These are phyloP conservation scores for Phaeolepiota aurea DNA, from an alignment of 768 basidiomycete genomes.

Conservation along the genomic window DNA sequence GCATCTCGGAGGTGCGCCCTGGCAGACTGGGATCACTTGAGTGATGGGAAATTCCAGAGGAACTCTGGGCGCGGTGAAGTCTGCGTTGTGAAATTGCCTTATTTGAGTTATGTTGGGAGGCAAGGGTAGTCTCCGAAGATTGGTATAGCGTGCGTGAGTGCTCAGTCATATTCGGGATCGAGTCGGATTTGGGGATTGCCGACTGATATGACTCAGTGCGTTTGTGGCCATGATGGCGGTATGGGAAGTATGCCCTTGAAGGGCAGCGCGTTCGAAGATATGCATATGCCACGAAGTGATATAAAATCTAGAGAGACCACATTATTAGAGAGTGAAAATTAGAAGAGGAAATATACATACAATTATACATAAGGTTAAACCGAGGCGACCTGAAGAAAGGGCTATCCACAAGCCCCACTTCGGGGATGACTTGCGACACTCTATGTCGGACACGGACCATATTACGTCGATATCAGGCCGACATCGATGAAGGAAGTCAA, in stretches of 20 bases:
- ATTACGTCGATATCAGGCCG: constrained; percentile 57
- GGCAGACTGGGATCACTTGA: background rate
- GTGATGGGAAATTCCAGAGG: background rate
- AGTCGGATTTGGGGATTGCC: constrained; percentile 4
- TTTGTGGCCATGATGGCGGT: constrained; percentile 11
- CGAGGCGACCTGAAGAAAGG: constrained; percentile 42
- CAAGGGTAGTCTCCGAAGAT: constrained; percentile 13
- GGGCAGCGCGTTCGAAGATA: constrained; percentile 18
- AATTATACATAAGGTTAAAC: constrained; percentile 39
- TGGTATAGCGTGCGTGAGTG: constrained; percentile 4
- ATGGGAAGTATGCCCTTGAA: constrained; percentile 7
- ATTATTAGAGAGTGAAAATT: constrained; percentile 3
- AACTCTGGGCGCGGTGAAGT: background rate
- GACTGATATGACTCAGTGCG: constrained; percentile 12
- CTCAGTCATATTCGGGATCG: background rate
- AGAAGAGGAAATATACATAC: constrained; percentile 30
- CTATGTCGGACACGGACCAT: constrained; percentile 39
- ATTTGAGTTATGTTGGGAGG: background rate
- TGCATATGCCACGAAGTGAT: constrained; percentile 15
- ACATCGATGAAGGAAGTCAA: constrained; percentile 39
- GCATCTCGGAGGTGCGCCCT: background rate
- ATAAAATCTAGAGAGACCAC: constrained; percentile 14
- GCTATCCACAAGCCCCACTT: constrained; percentile 48
- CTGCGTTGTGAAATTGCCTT: background rate
- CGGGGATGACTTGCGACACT: constrained; percentile 20